Base-by-base conservation (phyloP, 495 filamentous ascomycete genomes). In the Hypoxylon fragiforme region DNA sequence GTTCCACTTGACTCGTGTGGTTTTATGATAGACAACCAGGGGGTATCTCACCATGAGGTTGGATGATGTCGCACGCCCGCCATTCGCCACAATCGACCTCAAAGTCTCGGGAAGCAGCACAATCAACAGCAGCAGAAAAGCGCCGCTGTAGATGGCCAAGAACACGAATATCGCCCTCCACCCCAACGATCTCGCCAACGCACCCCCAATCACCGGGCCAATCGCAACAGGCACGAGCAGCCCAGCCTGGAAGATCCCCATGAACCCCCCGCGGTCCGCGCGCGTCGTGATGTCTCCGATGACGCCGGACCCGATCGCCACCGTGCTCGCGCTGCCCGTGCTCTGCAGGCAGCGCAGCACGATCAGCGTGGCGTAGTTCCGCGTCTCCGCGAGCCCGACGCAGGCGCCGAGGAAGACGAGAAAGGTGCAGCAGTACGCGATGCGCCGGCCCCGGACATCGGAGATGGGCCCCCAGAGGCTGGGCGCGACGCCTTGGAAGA, bases 131-230 rank as follows among this genome's bases (percentile, higher is more conserved):
- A 74, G 12, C 1, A 83, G 54, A 44, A 76, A 79, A 1, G 66
- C 63, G 3, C 69, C 78, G 44, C 68, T 68, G 35, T 76, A 76
- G 2, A 81, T 78, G 0, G 75, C 54, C 41, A 85, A 51, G 37
- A 84, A 81, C 77, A 77, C 83, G 60, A 85, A 85, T 2, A 85
- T 78, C 0, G 74, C 57, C 35, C 73, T 72, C 81, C 81, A 85
- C 12, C 81, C 81, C 7, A 82, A 35, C 1, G 70, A 73, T 30
- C 73, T 68, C 0, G 81, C 69, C 20, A 85, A 54, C 2, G 71
- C 71, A 22, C 82, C 82, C 14, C 81, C 82, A 15, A 85, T 71
- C 0, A 83, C 73, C 0, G 81, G 82, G 0, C 80, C 81, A 4
- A 81, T 46, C 2, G 78, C 77, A 3, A 76, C 62, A 9, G 77